Evolutionary conservation across 257 asterid genomes (phyloP).

Genomic region (Fraxinus cuspidata): DNA sequence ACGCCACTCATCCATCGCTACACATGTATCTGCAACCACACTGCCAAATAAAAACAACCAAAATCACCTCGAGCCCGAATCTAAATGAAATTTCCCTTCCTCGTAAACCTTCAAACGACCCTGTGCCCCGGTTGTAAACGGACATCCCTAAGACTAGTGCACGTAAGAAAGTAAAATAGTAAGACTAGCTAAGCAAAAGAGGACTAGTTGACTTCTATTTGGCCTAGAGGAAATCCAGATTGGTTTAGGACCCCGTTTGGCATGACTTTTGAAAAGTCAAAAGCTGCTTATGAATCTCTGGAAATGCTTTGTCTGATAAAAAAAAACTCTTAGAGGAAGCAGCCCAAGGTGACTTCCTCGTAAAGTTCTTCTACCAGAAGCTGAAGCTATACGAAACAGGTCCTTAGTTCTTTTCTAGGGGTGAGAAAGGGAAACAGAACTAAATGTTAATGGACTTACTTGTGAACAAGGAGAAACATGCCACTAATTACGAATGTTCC

Average conservation of each 20-base stretch:
- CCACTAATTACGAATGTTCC: slow-evolving; percentile 40
- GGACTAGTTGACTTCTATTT: background rate
- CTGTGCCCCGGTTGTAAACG: background rate
- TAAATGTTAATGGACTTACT: slow-evolving; percentile 30
- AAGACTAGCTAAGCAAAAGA: background rate
- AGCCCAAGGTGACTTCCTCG: too few species aligned
- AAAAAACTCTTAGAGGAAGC: too few species aligned
- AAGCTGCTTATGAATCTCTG: too few species aligned
- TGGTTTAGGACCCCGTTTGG: background rate
- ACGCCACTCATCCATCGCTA: slow-evolving; percentile 46
- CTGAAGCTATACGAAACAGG: too few species aligned
- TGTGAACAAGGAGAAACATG: slow-evolving; percentile 36
- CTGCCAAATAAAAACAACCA: slow-evolving; percentile 15
- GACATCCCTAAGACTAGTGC: background rate
- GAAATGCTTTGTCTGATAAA: too few species aligned
- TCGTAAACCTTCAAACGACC: background rate
- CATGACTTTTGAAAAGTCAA: too few species aligned
- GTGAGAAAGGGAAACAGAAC: background rate
- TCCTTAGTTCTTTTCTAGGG: background rate
- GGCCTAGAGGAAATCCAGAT: background rate
- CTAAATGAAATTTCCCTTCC: background rate
- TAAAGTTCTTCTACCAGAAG: too few species aligned
- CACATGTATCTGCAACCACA: slow-evolving; percentile 40
- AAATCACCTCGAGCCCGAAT: background rate
- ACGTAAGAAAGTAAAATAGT: background rate